Evolutionary conservation across 768 basidiomycete genomes (phyloP).

Genomic region (Paxillus rubicundulus): DNA sequence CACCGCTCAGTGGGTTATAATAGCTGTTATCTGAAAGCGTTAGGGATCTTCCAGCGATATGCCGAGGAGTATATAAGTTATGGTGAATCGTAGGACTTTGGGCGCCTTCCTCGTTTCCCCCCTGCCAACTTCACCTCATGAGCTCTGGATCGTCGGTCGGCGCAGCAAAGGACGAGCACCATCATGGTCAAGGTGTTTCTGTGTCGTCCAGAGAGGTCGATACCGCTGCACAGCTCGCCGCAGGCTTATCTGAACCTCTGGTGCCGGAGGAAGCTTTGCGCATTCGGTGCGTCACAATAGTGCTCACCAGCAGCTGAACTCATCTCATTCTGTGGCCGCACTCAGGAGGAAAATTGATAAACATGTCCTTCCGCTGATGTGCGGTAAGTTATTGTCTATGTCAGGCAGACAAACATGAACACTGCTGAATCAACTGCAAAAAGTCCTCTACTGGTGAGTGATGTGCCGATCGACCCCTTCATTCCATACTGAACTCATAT

Average conservation of each 20-base stretch:
- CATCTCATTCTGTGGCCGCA: background rate
- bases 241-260: constrained; percentile 41
- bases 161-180: background rate
- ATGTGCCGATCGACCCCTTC: background rate
- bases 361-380: constrained; percentile 71
- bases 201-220: constrained; percentile 51
- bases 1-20: too few relatives aligned
- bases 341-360: constrained; percentile 59
- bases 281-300: constrained; percentile 41
- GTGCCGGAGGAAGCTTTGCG: constrained; percentile 52
- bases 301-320: background rate
- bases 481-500: background rate
- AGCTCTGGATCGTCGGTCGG: too few relatives aligned
- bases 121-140: too few relatives aligned
- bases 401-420: background rate
- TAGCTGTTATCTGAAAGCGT: too few relatives aligned
- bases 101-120: too few relatives aligned
- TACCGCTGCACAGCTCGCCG: constrained; percentile 57
- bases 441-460: constrained; percentile 55
- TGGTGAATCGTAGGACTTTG: too few relatives aligned
- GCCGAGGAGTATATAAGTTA: too few relatives aligned
- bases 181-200: constrained; percentile 18
- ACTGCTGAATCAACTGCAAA: background rate
- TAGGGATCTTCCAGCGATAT: too few relatives aligned
- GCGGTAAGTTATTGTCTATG: constrained; percentile 43